Evolutionary conservation across 176 grass and related monocot species (phyloP).

Genomic region (Neostapfia colusana): DNA sequence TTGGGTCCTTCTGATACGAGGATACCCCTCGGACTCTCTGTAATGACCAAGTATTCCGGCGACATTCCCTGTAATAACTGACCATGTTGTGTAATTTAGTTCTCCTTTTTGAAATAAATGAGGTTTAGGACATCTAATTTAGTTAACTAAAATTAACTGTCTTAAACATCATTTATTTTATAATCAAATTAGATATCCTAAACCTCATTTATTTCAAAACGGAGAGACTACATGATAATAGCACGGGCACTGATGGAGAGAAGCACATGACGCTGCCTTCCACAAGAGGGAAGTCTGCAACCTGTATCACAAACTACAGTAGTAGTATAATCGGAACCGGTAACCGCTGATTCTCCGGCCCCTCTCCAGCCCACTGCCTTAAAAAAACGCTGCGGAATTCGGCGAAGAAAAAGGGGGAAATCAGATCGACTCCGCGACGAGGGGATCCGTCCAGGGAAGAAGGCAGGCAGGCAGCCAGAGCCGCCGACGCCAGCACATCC

Average conservation of each 20-base stretch:
- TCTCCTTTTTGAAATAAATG: too few species aligned
- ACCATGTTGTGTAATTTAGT: not conserved
- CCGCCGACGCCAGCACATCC: constrained; percentile 53
- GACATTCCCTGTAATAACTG: constrained; percentile 22
- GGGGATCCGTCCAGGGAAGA: not conserved
- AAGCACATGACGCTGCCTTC: not conserved
- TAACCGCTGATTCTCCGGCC: not conserved
- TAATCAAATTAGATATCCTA: too few species aligned
- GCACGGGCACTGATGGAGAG: too few species aligned
- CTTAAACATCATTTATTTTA: too few species aligned
- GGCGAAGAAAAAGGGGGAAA: not conserved
- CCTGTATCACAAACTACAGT: too few species aligned
- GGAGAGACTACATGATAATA: too few species aligned
- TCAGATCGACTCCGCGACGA: constrained; percentile 21
- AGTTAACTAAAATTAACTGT: too few species aligned
- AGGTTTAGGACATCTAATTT: too few species aligned
- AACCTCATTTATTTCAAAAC: too few species aligned
- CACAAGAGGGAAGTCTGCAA: not conserved
- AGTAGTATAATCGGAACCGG: too few species aligned
- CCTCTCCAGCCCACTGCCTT: not conserved
- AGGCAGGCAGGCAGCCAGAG: not conserved
- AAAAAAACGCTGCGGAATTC: constrained; percentile 33
- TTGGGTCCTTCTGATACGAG: not conserved
- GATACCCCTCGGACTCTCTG: not conserved
- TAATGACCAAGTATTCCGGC: not conserved